phyloP scores from a whole-genome alignment of 495 filamentous ascomycete species.

The Cetradonia linearis region DNA sequence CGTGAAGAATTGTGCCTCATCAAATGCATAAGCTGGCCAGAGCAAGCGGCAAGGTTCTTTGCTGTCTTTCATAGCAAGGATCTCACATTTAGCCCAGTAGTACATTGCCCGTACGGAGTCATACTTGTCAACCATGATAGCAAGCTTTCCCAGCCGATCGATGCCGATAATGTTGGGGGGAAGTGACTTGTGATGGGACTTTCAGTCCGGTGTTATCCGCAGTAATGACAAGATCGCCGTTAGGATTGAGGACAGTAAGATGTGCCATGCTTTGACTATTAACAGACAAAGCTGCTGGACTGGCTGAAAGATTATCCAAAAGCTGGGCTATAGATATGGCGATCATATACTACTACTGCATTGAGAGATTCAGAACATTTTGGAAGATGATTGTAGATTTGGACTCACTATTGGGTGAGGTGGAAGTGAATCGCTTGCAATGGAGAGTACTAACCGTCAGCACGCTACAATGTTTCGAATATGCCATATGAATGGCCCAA shows the following conservation, averaged over 20 bases:
- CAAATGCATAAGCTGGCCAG: slow-evolving; percentile 11
- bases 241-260: slow-evolving; percentile 5
- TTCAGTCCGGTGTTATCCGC: not conserved
- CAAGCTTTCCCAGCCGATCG: not conserved
- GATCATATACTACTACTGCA: no score
- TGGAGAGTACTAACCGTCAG: not conserved
- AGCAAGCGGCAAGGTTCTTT: slow-evolving; percentile 6
- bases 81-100: not conserved
- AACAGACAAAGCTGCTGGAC: not conserved
- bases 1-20: slow-evolving; percentile 1
- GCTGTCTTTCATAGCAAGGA: not conserved
- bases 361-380: not conserved
- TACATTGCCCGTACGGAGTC: slow-evolving; percentile 2
- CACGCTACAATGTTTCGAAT: not conserved
- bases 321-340: not conserved
- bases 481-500: not conserved
- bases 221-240: slow-evolving; percentile 7
- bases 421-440: not conserved
- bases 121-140: slow-evolving; percentile 5
- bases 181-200: slow-evolving; percentile 9
- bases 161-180: not conserved
- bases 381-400: not conserved
- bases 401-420: not conserved
- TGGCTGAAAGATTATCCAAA: not conserved
- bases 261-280: not conserved